A percentile compares a stretch with the other conserved stretches of the same genome.
Conservation (phyloP, 176 grass and related monocot species). For the Triticum dicoccoides region DNA sequence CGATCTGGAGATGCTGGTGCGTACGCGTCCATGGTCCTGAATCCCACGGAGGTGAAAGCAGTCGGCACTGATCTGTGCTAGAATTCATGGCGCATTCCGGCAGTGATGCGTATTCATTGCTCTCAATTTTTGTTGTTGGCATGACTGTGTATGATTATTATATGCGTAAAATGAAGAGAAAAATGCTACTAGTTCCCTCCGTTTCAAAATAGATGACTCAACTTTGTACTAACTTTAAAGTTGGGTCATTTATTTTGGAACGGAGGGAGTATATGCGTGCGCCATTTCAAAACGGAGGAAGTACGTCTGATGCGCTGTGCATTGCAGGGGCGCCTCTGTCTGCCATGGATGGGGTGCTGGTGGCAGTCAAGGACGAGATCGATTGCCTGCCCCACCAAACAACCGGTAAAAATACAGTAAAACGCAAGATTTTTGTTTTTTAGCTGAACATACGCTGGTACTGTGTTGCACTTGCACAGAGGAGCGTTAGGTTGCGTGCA, state of each 20-base stretch:
- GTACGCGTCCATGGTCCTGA: neutral
- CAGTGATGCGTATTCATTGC: neutral
- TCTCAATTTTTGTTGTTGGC: neutral
- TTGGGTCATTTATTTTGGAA: too few species aligned
- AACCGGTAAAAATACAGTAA: conserved; percentile 42
- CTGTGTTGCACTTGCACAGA: too few species aligned
- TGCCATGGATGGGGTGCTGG: conserved; percentile 72
- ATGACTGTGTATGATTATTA: too few species aligned
- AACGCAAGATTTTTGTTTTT: too few species aligned
- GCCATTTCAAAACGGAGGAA: neutral
- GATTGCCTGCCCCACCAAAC: conserved; percentile 87
- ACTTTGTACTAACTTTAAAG: too few species aligned
- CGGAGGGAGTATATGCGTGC: neutral
- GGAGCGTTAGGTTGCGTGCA: too few species aligned
- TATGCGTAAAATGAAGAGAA: neutral
- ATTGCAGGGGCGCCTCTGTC: conserved; percentile 57
- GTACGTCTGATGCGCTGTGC: neutral
- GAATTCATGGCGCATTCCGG: neutral
- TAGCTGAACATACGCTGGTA: too few species aligned
- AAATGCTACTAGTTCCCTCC: too few species aligned
- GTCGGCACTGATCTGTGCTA: neutral
- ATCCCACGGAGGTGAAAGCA: neutral
- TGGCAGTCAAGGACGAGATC: conserved; percentile 90
- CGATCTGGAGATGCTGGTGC: neutral
- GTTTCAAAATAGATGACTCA: too few species aligned